Evolutionary conservation across 805 yeast species (phyloP).

Genomic region (Pichia sporocuriosa): DNA sequence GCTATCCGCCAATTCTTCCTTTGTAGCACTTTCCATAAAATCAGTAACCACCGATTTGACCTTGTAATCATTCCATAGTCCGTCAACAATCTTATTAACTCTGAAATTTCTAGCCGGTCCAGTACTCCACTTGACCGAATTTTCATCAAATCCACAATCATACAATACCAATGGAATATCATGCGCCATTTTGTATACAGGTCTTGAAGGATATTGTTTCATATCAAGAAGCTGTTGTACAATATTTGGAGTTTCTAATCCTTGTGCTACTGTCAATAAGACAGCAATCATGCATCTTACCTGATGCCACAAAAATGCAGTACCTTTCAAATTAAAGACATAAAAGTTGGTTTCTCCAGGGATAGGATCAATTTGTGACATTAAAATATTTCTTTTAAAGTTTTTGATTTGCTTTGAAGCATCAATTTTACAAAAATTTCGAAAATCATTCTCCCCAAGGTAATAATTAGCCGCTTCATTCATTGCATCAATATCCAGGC

Average conservation of each 20-base stretch:
- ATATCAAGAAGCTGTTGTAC: conserved; percentile 55
- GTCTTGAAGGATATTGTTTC: conserved; percentile 52
- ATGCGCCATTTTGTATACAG: conserved; percentile 81
- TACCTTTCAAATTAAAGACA: conserved; percentile 73
- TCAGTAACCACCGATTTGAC: conserved; percentile 48
- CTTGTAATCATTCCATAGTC: conserved; percentile 49
- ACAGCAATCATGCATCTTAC: conserved; percentile 93
- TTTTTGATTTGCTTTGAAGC: conserved; percentile 89
- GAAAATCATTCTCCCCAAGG: conserved; percentile 79
- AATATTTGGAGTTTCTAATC: conserved; percentile 53
- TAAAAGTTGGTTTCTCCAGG: conserved; percentile 35
- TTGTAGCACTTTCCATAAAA: conserved; percentile 38
- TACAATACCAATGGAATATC: conserved; percentile 82
- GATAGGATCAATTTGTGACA: conserved; percentile 22
- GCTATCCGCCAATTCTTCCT: conserved; percentile 25
- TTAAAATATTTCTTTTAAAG: conserved; percentile 55
- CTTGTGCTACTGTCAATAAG: conserved; percentile 74
- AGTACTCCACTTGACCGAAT: conserved; percentile 58
- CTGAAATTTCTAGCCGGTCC: conserved; percentile 31
- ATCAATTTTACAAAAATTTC: conserved; percentile 92
- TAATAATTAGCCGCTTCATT: conserved; percentile 52
- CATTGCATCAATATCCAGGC: conserved; percentile 64
- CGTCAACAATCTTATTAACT: conserved; percentile 39
- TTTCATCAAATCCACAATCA: conserved; percentile 65
- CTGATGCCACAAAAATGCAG: conserved; percentile 96